These are phyloP conservation scores for Rosa chinensis DNA, from an alignment of 306 rosid genomes.

Conservation along the genomic window DNA sequence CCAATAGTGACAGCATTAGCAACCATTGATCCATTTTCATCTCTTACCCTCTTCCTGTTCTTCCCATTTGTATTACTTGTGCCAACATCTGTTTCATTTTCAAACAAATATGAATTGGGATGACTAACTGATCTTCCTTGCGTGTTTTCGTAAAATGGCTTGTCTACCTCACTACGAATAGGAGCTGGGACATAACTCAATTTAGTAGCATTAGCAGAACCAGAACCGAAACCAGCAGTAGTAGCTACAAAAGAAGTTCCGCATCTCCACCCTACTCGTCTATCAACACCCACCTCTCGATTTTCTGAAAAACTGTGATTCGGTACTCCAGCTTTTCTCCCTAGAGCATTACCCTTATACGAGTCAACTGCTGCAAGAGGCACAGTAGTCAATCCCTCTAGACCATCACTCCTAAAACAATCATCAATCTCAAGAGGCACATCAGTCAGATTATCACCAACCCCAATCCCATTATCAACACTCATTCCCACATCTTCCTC, in stretches of 20 bases:
- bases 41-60: constrained; percentile 18
- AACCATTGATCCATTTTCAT: constrained; percentile 10
- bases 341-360: neutral
- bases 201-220: constrained; percentile 12
- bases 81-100: constrained; percentile 20
- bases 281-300: constrained; percentile 1
- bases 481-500: constrained; percentile 10
- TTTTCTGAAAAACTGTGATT: neutral
- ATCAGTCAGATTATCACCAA: constrained; percentile 13
- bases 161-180: constrained; percentile 2
- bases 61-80: constrained; percentile 1
- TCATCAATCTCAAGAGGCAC: neutral
- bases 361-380: neutral
- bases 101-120: constrained; percentile 10
- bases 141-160: neutral
- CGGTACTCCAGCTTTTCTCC: neutral
- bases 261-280: neutral
- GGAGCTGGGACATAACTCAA: constrained; percentile 12
- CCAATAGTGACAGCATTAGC: constrained; percentile 12
- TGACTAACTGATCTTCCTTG: neutral
- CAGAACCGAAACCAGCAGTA: neutral
- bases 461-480: constrained; percentile 4
- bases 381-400: neutral
- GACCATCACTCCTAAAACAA: neutral
- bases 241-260: neutral